These are phyloP conservation scores for Cutaneotrichosporon sp. DNA, from an alignment of 1,284 basidiomycete species.

Conservation along the genomic window DNA sequence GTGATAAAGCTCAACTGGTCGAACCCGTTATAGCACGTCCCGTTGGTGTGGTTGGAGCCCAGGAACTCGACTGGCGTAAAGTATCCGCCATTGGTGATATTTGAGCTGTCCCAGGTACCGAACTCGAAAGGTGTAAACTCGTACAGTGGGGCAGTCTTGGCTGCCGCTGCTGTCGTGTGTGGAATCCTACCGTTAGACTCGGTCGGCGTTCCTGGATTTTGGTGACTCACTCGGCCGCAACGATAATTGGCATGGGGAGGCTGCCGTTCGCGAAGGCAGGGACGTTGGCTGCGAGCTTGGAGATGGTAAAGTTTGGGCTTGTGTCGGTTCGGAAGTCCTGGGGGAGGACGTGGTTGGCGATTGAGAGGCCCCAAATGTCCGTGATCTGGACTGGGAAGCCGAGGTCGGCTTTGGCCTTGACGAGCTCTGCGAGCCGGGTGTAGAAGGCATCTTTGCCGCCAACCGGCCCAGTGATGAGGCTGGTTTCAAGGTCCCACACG, in stretches of 20 bases:
- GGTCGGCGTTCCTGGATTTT: too few species aligned
- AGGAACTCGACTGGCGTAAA: constrained; percentile 50
- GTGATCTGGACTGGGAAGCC: constrained; percentile 50
- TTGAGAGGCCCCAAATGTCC: constrained; percentile 47
- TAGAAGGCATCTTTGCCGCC: constrained; percentile 53
- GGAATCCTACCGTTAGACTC: not conserved
- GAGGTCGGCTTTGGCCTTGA: constrained; percentile 39
- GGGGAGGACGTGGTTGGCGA: constrained; percentile 47
- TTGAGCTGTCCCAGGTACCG: constrained; percentile 50
- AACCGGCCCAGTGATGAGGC: constrained; percentile 53
- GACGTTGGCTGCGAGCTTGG: constrained; percentile 18
- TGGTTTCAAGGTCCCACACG: constrained; percentile 53
- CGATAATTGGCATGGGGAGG: constrained; percentile 23
- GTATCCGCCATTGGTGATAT: constrained; percentile 41
- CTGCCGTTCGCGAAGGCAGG: constrained; percentile 21
- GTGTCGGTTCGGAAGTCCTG: constrained; percentile 40
- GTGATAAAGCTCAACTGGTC: constrained; percentile 53
- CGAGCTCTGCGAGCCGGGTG: constrained; percentile 42
- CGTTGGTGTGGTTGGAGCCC: constrained; percentile 44
- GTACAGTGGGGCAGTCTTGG: constrained; percentile 30
- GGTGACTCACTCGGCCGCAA: constrained; percentile 1
- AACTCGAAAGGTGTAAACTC: constrained; percentile 56
- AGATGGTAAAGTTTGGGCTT: constrained; percentile 49
- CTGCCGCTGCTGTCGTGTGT: not conserved
- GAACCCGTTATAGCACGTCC: constrained; percentile 50